A percentile compares a stretch with the other conserved stretches of the same genome.
Conservation (phyloP, 371 early-diverging fungal genomes). For the Nosema muscidifuracis region DNA sequence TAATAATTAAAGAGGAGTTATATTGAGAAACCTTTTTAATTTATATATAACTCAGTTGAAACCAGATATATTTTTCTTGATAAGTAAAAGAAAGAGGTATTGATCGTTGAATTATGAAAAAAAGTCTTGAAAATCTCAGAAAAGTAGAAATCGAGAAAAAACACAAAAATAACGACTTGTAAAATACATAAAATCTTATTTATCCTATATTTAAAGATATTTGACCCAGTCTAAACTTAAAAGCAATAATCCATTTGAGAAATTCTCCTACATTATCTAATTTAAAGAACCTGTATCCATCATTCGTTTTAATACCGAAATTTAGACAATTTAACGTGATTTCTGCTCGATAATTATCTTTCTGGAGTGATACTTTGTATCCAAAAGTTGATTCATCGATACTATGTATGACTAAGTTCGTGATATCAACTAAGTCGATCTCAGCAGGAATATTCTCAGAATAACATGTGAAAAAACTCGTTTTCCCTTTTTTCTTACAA, state of each 20-base stretch:
- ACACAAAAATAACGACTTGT: no score
- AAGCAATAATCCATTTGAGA: slow-evolving; percentile 39
- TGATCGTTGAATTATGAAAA: no score
- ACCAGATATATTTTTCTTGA: no score
- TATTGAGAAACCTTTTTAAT: no score
- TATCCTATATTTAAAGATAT: slow-evolving; percentile 21
- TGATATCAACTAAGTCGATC: slow-evolving; percentile 39
- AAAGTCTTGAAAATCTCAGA: no score
- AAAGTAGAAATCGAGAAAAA: no score
- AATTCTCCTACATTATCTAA: slow-evolving; percentile 11
- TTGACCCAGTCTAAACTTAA: slow-evolving; percentile 32
- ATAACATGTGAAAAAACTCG: slow-evolving; percentile 1
- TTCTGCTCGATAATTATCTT: slow-evolving; percentile 7
- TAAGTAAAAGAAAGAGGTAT: no score
- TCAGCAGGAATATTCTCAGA: slow-evolving; percentile 3
- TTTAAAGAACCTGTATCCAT: slow-evolving; percentile 28
- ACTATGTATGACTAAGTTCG: slow-evolving; percentile 22
- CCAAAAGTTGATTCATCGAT: background rate
- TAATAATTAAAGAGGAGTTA: no score
- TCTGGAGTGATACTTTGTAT: slow-evolving; percentile 25
- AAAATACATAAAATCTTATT: no score
- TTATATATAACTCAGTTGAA: no score
- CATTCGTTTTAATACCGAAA: slow-evolving; percentile 28
- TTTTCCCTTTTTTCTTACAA: background rate
- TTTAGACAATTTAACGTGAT: slow-evolving; percentile 20